These are phyloP conservation scores for Rhizopogon vesiculosus DNA, from an alignment of 768 basidiomycete genomes.

Conservation along the genomic window DNA sequence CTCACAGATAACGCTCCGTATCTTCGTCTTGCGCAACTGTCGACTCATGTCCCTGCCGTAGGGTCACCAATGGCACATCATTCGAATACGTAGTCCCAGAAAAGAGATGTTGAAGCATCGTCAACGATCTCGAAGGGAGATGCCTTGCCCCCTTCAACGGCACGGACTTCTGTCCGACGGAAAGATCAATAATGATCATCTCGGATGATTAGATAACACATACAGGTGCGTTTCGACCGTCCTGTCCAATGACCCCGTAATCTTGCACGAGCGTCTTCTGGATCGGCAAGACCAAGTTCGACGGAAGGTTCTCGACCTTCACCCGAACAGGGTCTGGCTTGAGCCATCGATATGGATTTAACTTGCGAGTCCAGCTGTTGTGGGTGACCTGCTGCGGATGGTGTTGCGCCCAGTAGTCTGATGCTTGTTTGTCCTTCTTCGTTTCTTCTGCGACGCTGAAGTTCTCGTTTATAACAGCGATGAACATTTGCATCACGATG, in stretches of 20 bases:
- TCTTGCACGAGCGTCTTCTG: conserved; percentile 70
- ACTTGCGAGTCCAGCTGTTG: conserved; percentile 57
- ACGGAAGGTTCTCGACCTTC: conserved; percentile 66
- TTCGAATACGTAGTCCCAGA: conserved; percentile 46
- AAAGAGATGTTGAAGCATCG: conserved; percentile 61
- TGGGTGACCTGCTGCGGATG: conserved; percentile 43
- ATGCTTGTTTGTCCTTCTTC: conserved; percentile 78
- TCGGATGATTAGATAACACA: conserved; percentile 19
- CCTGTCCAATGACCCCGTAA: conserved; percentile 36
- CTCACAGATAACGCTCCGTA: conserved; percentile 72
- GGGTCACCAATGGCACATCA: conserved; percentile 56
- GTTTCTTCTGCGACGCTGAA: conserved; percentile 89
- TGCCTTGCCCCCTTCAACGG: conserved; percentile 37
- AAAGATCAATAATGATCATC: conserved; percentile 14
- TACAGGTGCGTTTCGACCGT: conserved; percentile 16
- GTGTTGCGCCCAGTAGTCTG: conserved; percentile 58
- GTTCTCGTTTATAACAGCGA: conserved; percentile 96
- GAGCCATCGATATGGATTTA: conserved; percentile 90
- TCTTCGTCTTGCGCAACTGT: conserved; percentile 38
- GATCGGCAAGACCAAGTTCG: conserved; percentile 74
- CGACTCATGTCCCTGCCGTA: conserved; percentile 37
- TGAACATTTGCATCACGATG: conserved; percentile 92
- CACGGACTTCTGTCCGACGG: conserved; percentile 6
- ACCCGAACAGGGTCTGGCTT: conserved; percentile 68
- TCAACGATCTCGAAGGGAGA: conserved; percentile 54